Evolutionary conservation across 331 rosid species (phyloP).

Genomic region (Malus hybrid): DNA sequence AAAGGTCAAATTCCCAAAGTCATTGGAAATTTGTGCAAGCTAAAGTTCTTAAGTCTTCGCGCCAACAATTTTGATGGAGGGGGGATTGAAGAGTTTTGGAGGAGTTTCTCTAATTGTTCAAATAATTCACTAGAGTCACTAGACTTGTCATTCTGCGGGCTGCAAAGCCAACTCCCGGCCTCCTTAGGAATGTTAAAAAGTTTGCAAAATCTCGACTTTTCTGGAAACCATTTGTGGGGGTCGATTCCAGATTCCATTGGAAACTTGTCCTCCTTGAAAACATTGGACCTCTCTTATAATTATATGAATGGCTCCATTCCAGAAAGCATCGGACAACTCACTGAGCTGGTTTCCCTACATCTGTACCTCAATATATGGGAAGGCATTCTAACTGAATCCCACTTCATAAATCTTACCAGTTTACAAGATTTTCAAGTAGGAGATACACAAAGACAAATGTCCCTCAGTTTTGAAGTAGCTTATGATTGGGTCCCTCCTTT

Average conservation of each 20-base stretch:
- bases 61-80: not conserved
- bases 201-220: not conserved
- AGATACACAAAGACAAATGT: not conserved
- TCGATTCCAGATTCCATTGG: not conserved
- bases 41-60: not conserved
- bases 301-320: not conserved
- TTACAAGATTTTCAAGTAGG: not conserved
- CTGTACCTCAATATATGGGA: not conserved
- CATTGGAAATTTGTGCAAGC: not conserved
- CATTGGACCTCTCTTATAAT: not conserved
- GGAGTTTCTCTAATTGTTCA: not conserved
- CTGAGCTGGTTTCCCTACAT: not conserved
- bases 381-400: not conserved
- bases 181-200: not conserved
- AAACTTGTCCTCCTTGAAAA: not conserved
- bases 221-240: not conserved
- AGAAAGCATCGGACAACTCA: not conserved
- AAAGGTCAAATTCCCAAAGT: not conserved
- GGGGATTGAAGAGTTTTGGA: not conserved
- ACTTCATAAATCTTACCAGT: not conserved
- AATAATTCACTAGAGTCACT: not conserved
- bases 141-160: not conserved
- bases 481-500: conserved; percentile 8
- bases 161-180: not conserved
- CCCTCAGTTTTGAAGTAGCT: conserved; percentile 1